Evolutionary conservation across 2,329 filamentous ascomycete species (phyloP).

Genomic region (Atkinsonella texensis): DNA sequence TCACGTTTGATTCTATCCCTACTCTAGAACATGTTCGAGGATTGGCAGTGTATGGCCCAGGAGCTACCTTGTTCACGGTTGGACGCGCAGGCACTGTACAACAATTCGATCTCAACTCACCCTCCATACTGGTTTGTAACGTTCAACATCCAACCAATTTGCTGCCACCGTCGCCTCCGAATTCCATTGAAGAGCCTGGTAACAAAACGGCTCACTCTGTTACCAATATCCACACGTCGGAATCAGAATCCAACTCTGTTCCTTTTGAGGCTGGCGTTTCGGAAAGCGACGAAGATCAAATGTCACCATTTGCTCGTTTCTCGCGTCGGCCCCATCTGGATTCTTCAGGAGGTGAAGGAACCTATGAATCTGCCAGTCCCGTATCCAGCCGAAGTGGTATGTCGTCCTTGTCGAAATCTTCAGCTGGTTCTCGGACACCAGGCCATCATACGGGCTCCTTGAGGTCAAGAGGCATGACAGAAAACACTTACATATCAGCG

Average conservation of each 20-base stretch:
- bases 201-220: slow-evolving; percentile 36
- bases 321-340: slow-evolving; percentile 55
- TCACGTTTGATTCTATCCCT: slow-evolving; percentile 79
- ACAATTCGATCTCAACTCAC: slow-evolving; percentile 86
- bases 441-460: slow-evolving; percentile 38
- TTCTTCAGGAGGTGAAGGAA: slow-evolving; percentile 43
- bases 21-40: slow-evolving; percentile 72
- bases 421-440: slow-evolving; percentile 40
- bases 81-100: slow-evolving; percentile 82
- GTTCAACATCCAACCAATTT: slow-evolving; percentile 75
- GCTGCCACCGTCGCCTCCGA: slow-evolving; percentile 69
- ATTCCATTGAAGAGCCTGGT: slow-evolving; percentile 62
- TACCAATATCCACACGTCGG: slow-evolving; percentile 36
- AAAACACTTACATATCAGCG: slow-evolving; percentile 57
- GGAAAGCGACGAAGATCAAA: slow-evolving; percentile 64
- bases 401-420: slow-evolving; percentile 46
- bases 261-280: slow-evolving; percentile 48
- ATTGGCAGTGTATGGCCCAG: slow-evolving; percentile 78
- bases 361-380: slow-evolving; percentile 54
- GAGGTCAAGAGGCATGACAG: slow-evolving; percentile 42
- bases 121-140: slow-evolving; percentile 68
- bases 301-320: slow-evolving; percentile 65
- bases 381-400: slow-evolving; percentile 49
- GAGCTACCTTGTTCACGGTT: slow-evolving; percentile 83
- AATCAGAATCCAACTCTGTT: slow-evolving; percentile 42